These are phyloP conservation scores for Backusella westeae DNA, from an alignment of 192 early-diverging fungal genomes.

Conservation along the genomic window DNA sequence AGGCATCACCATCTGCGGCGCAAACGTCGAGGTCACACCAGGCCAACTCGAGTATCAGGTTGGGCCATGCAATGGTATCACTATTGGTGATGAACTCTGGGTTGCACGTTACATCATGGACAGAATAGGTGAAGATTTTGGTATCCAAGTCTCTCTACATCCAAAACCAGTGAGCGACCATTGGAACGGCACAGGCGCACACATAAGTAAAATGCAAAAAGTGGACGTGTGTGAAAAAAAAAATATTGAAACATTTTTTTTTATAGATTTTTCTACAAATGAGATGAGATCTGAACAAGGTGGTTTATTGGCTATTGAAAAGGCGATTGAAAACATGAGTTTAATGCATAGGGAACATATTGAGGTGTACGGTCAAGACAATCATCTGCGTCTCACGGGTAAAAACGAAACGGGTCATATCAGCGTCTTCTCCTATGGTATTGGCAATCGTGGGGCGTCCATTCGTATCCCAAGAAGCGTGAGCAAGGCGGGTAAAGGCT, in stretches of 20 bases:
- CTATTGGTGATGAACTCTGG: constrained; percentile 50
- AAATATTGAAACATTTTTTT: background rate
- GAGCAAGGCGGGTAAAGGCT: constrained; percentile 44
- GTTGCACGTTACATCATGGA: constrained; percentile 44
- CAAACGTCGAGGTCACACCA: constrained; percentile 53
- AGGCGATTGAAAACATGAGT: constrained; percentile 50
- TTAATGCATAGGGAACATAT: constrained; percentile 47
- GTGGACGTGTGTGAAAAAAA: background rate
- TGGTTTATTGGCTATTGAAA: constrained; percentile 47
- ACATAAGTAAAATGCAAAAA: constrained; percentile 33
- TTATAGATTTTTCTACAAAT: constrained; percentile 42
- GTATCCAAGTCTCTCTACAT: constrained; percentile 44
- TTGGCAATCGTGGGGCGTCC: constrained; percentile 56
- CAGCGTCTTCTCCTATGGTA: constrained; percentile 45
- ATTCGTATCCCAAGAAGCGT: constrained; percentile 57
- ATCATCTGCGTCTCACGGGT: constrained; percentile 51
- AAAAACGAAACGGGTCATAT: constrained; percentile 54
- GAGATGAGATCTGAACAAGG: constrained; percentile 43
- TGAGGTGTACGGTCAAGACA: constrained; percentile 54
- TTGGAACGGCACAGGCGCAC: constrained; percentile 55
- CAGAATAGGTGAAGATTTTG: constrained; percentile 54
- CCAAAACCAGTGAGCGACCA: constrained; percentile 55
- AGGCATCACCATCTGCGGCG: constrained; percentile 49
- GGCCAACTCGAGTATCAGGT: constrained; percentile 54
- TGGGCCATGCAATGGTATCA: constrained; percentile 47